phyloP scores from a whole-genome alignment of 805 yeast genomes.

The Saccharomycopsis sp. region DNA sequence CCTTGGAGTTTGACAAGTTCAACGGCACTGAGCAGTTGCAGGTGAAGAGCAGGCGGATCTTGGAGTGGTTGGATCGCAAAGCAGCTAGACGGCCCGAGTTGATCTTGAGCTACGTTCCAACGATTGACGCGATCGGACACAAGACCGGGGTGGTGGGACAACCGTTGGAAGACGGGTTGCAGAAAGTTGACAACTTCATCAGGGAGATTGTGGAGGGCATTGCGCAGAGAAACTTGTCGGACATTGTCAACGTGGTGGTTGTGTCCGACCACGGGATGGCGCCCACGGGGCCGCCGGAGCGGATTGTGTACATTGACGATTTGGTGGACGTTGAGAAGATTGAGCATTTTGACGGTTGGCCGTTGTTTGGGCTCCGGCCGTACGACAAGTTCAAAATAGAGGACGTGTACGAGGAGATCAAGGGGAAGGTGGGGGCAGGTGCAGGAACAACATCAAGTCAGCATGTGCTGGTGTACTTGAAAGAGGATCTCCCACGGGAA shows the following conservation, averaged over 20 bases:
- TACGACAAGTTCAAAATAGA: conserved; percentile 30
- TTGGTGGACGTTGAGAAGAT: conserved; percentile 44
- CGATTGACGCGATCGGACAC: conserved; percentile 75
- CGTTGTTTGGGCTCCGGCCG: conserved; percentile 72
- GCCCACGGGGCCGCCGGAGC: conserved; percentile 60
- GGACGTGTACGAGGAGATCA: conserved; percentile 39
- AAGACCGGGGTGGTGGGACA: conserved; percentile 57
- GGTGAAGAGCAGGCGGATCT: conserved; percentile 47
- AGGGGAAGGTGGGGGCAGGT: too few relatives aligned
- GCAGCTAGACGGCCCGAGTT: conserved; percentile 60
- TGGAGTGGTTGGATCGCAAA: conserved; percentile 59
- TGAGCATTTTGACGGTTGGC: conserved; percentile 74
- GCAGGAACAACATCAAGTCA: too few relatives aligned
- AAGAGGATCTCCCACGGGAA: conserved; percentile 43
- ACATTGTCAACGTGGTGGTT: conserved; percentile 63
- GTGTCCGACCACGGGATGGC: conserved; percentile 95
- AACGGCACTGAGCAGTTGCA: conserved; percentile 54
- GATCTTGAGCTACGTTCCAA: conserved; percentile 69
- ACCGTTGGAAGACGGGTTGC: conserved; percentile 44
- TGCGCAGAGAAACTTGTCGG: conserved; percentile 43
- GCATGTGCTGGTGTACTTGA: conserved; percentile 39
- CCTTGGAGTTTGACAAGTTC: conserved; percentile 49
- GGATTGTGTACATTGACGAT: conserved; percentile 68
- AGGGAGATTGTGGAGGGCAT: conserved; percentile 41
- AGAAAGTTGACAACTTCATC: conserved; percentile 58